Evolutionary conservation across 1,284 basidiomycete species (phyloP), one percentile per base, ranked within the genome.

Genomic region (Sporisorium scitamineum): DNA sequence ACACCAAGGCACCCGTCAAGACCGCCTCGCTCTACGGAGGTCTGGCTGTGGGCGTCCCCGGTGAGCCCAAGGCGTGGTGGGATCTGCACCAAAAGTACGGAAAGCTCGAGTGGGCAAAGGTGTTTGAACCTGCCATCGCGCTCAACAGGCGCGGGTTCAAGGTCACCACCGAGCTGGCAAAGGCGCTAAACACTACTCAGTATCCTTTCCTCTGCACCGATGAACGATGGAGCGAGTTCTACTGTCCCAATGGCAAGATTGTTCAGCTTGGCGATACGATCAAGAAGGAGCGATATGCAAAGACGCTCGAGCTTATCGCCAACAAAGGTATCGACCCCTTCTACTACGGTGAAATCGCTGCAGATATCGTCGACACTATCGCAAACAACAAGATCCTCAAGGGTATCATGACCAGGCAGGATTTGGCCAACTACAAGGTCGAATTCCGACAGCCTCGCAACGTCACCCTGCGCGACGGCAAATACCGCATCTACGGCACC

Each of bases 31-130:
- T 66, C 5, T 61, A 71, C 41, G 79, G 83, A 3, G 84, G 84
- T 6, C 65, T 85, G n/a, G 75, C 85, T 14, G 83, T 82, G 3
- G 85, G 82, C 5, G 81, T 85, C 14, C 85, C 85, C 1, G 85
- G 85, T 24, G 85, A 86, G 69, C 67, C 85, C 41, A 73, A 82
- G 22, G 85, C 83, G 0, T 86, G 78, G 72, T 81, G 85, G 70
- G 72, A 64, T 26, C 69, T 86, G 6, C 84, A 86, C 50, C 55
- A 67, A 26, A 62, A 71, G 53, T 80, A 84, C 54, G 85, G 85
- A n/a, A 76, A 75, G 42, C 71, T 86, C n/a, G 65, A 78, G 5
- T 86, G 85, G 85, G 27, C 61, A 1, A 44, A 70, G 20, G 62
- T 86, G 18, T 77, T 86, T 29, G 48, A 75, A 53, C 85, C 85